Percentiles rank a stretch among this genome's conserved stretches.
Conservation (phyloP, 345 rosid genomes). For the Populus deltoides region DNA sequence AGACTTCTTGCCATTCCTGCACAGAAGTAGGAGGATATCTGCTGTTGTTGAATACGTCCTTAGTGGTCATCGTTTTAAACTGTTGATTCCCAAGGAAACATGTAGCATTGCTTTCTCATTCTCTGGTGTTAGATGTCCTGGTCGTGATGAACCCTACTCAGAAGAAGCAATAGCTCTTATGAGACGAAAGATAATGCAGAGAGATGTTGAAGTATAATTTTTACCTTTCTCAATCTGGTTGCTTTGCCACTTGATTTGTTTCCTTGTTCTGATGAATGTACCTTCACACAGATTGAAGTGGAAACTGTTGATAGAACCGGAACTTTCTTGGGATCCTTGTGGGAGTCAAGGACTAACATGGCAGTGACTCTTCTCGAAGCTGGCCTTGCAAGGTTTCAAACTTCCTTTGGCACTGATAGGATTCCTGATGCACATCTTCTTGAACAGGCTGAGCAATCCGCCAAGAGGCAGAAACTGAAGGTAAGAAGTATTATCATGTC, state of each 20-base stretch:
- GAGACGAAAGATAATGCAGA: conserved; percentile 95
- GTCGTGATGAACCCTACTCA: conserved; percentile 84
- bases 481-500: conserved; percentile 32
- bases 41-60: conserved; percentile 95
- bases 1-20: conserved; percentile 86
- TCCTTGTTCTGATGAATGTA: not conserved
- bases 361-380: conserved; percentile 78
- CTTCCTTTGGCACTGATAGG: conserved; percentile 79
- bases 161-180: conserved; percentile 90
- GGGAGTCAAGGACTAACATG: conserved; percentile 80
- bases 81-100: conserved; percentile 86
- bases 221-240: conserved; percentile 2
- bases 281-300: conserved; percentile 64
- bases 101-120: conserved; percentile 95
- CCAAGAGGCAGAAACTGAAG: conserved; percentile 82
- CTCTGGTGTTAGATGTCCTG: conserved; percentile 99
- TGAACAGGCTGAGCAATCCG: conserved; percentile 80
- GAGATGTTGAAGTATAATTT: conserved; percentile 79
- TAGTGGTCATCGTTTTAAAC: conserved; percentile 97
- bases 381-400: conserved; percentile 89
- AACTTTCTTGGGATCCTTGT: conserved; percentile 91
- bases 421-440: conserved; percentile 80
- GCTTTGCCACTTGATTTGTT: conserved; percentile 5
- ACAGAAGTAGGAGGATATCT: conserved; percentile 62
- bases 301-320: conserved; percentile 95